Percentiles rank a stretch among this genome's conserved stretches.
phyloP scores from a whole-genome alignment of 2,329 filamentous ascomycete genomes.

The Amphichorda felina region DNA sequence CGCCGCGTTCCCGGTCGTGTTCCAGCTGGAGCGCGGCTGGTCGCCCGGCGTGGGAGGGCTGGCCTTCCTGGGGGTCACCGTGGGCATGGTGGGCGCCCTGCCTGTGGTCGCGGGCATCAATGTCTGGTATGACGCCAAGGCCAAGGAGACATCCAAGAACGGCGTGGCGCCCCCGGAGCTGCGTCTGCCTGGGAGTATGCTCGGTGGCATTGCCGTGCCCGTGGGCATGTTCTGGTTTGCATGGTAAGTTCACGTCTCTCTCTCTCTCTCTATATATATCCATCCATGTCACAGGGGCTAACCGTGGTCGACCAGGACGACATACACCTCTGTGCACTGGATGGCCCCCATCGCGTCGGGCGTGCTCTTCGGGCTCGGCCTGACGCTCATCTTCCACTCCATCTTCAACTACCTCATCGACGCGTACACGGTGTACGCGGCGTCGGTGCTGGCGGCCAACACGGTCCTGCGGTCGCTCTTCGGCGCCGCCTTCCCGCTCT shows the following conservation, averaged over 20 bases:
- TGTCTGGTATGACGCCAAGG: not conserved
- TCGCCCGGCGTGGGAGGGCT: slow-evolving; percentile 37
- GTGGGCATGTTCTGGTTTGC: slow-evolving; percentile 47
- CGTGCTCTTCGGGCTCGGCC: slow-evolving; percentile 37
- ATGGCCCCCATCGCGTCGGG: slow-evolving; percentile 27
- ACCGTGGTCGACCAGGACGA: slow-evolving; percentile 19
- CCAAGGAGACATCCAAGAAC: not conserved
- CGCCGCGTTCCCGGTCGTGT: slow-evolving; percentile 41
- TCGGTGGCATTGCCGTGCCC: slow-evolving; percentile 41
- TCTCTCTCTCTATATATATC: not conserved
- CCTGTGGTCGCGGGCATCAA: slow-evolving; percentile 34
- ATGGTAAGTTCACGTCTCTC: slow-evolving; percentile 20
- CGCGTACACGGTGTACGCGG: slow-evolving; percentile 56
- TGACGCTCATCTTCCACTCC: slow-evolving; percentile 47
- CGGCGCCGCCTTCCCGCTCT: slow-evolving; percentile 55
- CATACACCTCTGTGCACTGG: slow-evolving; percentile 37
- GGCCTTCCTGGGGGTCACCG: slow-evolving; percentile 45
- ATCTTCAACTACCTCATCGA: slow-evolving; percentile 52
- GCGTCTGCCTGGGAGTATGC: slow-evolving; percentile 38
- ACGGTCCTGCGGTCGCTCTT: slow-evolving; percentile 55
- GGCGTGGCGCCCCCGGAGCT: slow-evolving; percentile 31
- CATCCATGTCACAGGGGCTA: not conserved
- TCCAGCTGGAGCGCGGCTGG: slow-evolving; percentile 39
- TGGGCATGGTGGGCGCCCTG: slow-evolving; percentile 44
- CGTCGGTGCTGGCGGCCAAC: slow-evolving; percentile 56